A percentile compares a stretch with the other conserved stretches of the same genome.
These are phyloP conservation scores for Podaxis sp. DNA, from an alignment of 768 basidiomycete genomes.

Conservation along the genomic window DNA sequence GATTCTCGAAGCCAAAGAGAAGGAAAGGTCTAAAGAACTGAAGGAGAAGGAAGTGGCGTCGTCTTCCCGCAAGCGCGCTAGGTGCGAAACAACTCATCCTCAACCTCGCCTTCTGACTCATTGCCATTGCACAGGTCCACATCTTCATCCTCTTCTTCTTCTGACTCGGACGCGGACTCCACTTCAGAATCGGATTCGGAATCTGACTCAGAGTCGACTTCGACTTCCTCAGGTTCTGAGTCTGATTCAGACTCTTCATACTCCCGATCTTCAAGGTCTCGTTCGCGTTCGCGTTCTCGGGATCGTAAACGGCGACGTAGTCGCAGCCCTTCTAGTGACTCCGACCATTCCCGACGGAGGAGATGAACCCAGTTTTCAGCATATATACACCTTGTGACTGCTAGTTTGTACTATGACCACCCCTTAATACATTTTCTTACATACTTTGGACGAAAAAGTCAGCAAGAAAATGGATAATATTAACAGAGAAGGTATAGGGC, in stretches of 20 bases:
- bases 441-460: neutral
- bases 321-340: constrained; percentile 13
- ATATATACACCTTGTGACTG: neutral
- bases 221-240: constrained; percentile 32
- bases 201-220: constrained; percentile 41
- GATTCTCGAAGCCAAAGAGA: constrained; percentile 83
- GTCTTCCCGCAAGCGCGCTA: constrained; percentile 9
- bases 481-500: constrained; percentile 9
- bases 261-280: constrained; percentile 26
- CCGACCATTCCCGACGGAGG: constrained; percentile 6
- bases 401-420: neutral
- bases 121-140: constrained; percentile 14
- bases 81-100: neutral
- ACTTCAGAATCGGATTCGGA: constrained; percentile 41
- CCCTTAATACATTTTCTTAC: neutral
- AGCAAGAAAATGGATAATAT: neutral
- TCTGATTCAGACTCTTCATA: constrained; percentile 36
- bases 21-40: constrained; percentile 54
- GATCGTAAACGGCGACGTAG: constrained; percentile 20
- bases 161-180: constrained; percentile 43
- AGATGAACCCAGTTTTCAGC: neutral
- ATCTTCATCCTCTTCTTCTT: constrained; percentile 32
- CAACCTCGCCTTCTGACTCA: constrained; percentile 1
- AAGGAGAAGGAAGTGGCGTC: constrained; percentile 29
- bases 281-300: constrained; percentile 16